Percentiles rank a stretch among this genome's conserved stretches.
phyloP scores from a whole-genome alignment of 345 rosid species.

The Citrus maxima region DNA sequence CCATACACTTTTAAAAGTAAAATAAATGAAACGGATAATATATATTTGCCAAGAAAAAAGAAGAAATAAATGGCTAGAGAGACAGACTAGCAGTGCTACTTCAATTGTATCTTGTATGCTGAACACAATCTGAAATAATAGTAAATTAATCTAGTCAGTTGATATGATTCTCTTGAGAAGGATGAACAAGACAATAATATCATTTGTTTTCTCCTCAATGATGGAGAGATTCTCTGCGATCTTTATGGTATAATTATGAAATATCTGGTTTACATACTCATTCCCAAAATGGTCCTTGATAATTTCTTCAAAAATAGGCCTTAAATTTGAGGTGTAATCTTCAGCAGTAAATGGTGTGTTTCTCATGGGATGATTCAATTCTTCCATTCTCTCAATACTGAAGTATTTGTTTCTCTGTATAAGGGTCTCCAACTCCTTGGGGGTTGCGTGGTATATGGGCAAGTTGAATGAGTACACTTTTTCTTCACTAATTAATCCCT shows the following conservation, averaged over 20 bases:
- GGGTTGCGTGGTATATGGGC: constrained; percentile 8
- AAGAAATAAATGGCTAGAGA: too few species aligned
- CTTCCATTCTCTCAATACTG: constrained; percentile 2
- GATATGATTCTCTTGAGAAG: background rate
- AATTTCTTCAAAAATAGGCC: constrained; percentile 17
- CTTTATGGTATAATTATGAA: background rate
- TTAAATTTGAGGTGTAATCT: background rate
- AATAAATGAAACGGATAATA: too few species aligned
- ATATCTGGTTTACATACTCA: constrained; percentile 1
- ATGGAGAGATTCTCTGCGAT: background rate
- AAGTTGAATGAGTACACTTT: constrained; percentile 17
- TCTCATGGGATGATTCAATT: background rate
- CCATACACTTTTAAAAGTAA: too few species aligned
- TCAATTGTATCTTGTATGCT: too few species aligned
- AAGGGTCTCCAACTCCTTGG: constrained; percentile 2
- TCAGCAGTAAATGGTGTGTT: background rate
- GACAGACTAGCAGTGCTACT: too few species aligned
- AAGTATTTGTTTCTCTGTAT: background rate
- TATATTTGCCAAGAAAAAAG: too few species aligned
- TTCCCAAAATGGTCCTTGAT: constrained; percentile 16
- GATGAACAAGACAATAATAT: background rate
- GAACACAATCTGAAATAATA: background rate
- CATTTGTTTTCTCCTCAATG: background rate
- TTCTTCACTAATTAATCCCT: constrained; percentile 15
- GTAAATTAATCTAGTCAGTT: background rate